These are phyloP conservation scores for Paecilomyces fulvus DNA, from an alignment of 2,329 filamentous ascomycete species.

Conservation along the genomic window DNA sequence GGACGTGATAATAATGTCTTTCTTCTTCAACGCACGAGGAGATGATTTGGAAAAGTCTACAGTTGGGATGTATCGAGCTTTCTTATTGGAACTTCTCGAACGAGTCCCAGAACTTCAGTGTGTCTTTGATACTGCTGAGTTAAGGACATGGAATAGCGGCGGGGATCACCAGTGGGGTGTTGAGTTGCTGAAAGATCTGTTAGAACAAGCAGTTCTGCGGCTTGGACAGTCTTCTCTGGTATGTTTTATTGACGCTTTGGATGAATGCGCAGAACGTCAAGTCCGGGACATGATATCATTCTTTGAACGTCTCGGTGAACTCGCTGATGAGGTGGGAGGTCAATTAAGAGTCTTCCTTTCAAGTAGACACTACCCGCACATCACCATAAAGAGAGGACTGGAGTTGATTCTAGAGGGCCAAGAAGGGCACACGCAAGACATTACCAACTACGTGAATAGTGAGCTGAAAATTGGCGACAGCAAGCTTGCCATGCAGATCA, in stretches of 20 bases:
- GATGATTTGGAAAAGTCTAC: conserved; percentile 14
- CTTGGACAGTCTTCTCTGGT: conserved; percentile 12
- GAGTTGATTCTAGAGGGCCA: conserved; percentile 32
- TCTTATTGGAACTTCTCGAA: conserved; percentile 19
- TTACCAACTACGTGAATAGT: conserved; percentile 10
- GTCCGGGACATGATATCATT: conserved; percentile 29
- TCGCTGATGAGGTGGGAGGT: conserved; percentile 3
- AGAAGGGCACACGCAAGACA: conserved; percentile 26
- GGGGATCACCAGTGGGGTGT: conserved; percentile 4
- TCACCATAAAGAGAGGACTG: conserved; percentile 22
- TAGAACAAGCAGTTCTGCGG: conserved; percentile 5
- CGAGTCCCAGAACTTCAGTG: conserved; percentile 11
- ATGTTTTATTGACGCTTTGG: conserved; percentile 39
- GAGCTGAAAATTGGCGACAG: conserved; percentile 11
- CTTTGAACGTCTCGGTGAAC: conserved; percentile 24
- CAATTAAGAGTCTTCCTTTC: conserved; percentile 30
- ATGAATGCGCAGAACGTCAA: conserved; percentile 36
- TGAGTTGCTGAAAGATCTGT: conserved; percentile 12
- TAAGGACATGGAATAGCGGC: neutral
- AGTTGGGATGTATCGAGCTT: conserved; percentile 20
- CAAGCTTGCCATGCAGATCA: conserved; percentile 17
- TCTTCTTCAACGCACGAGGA: conserved; percentile 23
- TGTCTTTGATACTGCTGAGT: conserved; percentile 8
- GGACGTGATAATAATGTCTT: conserved; percentile 8
- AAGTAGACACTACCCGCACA: conserved; percentile 38